Base-by-base conservation (phyloP, 1,284 basidiomycete genomes). In the Puccinia triticina region DNA sequence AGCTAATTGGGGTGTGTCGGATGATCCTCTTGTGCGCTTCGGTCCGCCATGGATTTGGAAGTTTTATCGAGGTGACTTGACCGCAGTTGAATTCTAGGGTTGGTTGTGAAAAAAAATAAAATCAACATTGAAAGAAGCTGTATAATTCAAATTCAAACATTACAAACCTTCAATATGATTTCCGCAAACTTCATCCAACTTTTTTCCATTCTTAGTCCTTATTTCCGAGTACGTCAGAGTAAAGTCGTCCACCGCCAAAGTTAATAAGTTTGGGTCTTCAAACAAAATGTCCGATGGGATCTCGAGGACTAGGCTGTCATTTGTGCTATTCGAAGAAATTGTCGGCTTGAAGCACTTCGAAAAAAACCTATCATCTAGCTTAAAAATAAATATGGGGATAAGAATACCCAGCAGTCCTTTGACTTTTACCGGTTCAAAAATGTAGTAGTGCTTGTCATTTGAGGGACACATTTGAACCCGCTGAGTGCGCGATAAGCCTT, bases 351-450 rank as follows among this genome's bases (percentile, higher is more conserved):
- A 4, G n/a, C 66, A 69, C 40, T 43, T 69, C 32, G 21, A 69
- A 69, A 69, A 69, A n/a, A 69, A 14, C 26, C 18, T 43, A 21
- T 69, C 14, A 69, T 69, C 16, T 11, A 43, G 5, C 11, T 43
- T 43, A 21, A n/a, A 69, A 29, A 69, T 2, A n/a, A 69, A 69
- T 16, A 69, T 69, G 1, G 66, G 66, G 21, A 69, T 46, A 23
- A 69, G 29, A 43, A 69, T 43, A n/a, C 3, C n/a, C 21, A 32
- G 18, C 3, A 11, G 26, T 69, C 12, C 37, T 34, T 43, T 43
- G 18, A 69, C 23, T 46, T 43, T 21, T 23, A 69, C 66, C 7
- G 66, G 66, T 21, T 69, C 66, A 69, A 69, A 69, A n/a, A 69
- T 69, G 32, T 43, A 69, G 26, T 69, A 69, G 37, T 69, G 21